phyloP scores from a whole-genome alignment of 2,329 filamentous ascomycete species.

The Aspergillus persii region DNA sequence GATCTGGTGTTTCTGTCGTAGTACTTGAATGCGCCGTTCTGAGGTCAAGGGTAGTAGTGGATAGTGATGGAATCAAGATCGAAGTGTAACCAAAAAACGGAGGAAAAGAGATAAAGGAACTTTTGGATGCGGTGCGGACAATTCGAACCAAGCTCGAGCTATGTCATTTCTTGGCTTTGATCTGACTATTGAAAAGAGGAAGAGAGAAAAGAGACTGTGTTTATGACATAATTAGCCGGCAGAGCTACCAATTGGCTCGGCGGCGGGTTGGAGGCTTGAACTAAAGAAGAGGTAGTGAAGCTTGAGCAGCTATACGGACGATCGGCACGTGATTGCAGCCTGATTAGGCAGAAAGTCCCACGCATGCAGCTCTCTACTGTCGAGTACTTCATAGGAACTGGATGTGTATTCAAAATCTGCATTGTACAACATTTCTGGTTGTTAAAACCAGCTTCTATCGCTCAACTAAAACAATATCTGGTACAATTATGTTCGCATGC shows the following conservation, averaged over 20 bases:
- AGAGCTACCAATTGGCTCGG: neutral
- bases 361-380: too few relatives aligned
- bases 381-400: too few relatives aligned
- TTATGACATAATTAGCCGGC: too few relatives aligned
- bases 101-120: neutral
- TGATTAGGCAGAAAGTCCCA: neutral
- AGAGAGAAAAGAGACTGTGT: too few relatives aligned
- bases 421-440: neutral
- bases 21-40: too few relatives aligned
- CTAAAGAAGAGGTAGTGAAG: neutral
- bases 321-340: neutral
- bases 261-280: too few relatives aligned
- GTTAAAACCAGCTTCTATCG: neutral
- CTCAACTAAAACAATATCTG: neutral
- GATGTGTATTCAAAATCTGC: neutral
- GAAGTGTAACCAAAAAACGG: neutral
- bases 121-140: neutral
- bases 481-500: neutral
- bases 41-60: too few relatives aligned
- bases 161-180: conserved; percentile 7
- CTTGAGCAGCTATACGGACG: neutral
- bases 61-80: too few relatives aligned
- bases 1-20: too few relatives aligned
- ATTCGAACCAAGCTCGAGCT: neutral
- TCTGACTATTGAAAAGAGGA: too few relatives aligned